Evolutionary conservation across 306 rosid species (phyloP), one percentile per base, ranked within the genome.

Genomic region (Castanopsis chinensis): DNA sequence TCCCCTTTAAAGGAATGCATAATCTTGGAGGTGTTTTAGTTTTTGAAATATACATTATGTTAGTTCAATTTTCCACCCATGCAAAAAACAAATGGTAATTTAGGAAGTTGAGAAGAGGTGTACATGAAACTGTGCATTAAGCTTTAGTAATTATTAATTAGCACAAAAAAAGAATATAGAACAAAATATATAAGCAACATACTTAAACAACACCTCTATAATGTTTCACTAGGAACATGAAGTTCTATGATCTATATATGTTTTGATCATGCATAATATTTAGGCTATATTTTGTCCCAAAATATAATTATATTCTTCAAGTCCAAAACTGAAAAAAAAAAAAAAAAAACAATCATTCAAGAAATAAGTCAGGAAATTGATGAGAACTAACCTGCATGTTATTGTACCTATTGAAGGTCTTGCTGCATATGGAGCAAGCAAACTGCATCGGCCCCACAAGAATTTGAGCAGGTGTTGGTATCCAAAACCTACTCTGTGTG

Each of bases 391-490:
- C 98, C 99, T 95, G 99, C 99, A 95, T 95, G 88, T 95, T 95
- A 83, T 95, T 95, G 92, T 91, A 95, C 89, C 99, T 89, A 91
- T 90, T 93, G 95, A 95, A 95, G 84, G 94, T 93, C 75, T 95
- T 95, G 85, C 83, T 87, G 86, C 99, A 95, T 25, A 95, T 95
- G 80, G 95, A 87, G 85, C 98, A 95, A 86, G 94, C 90, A 89
- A 95, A 95, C 76, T 95, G 98, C 97, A 95, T 95, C 28, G 99
- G 97, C 3, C 99, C 99, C 73, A 95, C 93, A 71, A 95, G 97
- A 75, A 95, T 92, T 83, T 95, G 99, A 0, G 99, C 89, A 7
- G 97, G 92, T 32, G 98, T 91, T 64, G 99, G 99, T 70, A 95
- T 95, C 99, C 99, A 95, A 82, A 95, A 95, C 89, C 98, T 90